These are phyloP conservation scores for Setaria viridis DNA, from an alignment of 202 grass and related monocot species.

Conservation along the genomic window DNA sequence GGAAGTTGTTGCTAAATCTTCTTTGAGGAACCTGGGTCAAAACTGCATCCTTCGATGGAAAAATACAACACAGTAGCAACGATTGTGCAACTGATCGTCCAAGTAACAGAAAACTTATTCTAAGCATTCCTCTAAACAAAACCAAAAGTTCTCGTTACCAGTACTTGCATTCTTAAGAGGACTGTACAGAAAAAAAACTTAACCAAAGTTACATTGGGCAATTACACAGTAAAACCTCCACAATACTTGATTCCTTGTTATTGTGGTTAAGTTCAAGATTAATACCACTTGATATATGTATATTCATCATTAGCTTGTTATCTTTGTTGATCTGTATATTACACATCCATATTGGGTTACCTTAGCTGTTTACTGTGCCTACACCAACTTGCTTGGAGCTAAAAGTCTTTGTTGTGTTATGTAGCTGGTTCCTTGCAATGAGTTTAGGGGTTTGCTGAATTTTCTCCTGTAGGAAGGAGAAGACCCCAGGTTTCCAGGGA, in stretches of 20 bases:
- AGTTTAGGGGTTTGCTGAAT: constrained; percentile 32
- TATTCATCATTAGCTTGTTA: constrained; percentile 3
- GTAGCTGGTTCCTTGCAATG: neutral
- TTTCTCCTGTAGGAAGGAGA: constrained; percentile 69
- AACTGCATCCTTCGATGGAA: constrained; percentile 23
- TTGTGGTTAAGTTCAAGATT: constrained; percentile 14
- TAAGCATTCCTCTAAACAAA: constrained; percentile 17
- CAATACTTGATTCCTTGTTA: constrained; percentile 20
- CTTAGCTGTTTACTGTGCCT: neutral
- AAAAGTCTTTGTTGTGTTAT: neutral
- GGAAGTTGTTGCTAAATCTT: constrained; percentile 21
- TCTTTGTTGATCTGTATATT: constrained; percentile 22
- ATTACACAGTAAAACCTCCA: neutral
- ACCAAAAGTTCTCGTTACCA: neutral
- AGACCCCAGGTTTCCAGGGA: constrained; percentile 93
- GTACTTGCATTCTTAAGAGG: constrained; percentile 12
- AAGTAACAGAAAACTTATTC: constrained; percentile 23
- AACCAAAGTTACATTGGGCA: neutral
- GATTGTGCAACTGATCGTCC: neutral
- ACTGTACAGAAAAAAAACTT: neutral
- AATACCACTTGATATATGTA: neutral
- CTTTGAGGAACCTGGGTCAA: neutral
- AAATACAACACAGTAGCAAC: constrained; percentile 14
- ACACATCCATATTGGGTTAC: constrained; percentile 28
- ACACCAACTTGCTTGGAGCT: neutral